Base-by-base conservation (phyloP, 495 filamentous ascomycete genomes). In the Aspergillus egyptiacus region DNA sequence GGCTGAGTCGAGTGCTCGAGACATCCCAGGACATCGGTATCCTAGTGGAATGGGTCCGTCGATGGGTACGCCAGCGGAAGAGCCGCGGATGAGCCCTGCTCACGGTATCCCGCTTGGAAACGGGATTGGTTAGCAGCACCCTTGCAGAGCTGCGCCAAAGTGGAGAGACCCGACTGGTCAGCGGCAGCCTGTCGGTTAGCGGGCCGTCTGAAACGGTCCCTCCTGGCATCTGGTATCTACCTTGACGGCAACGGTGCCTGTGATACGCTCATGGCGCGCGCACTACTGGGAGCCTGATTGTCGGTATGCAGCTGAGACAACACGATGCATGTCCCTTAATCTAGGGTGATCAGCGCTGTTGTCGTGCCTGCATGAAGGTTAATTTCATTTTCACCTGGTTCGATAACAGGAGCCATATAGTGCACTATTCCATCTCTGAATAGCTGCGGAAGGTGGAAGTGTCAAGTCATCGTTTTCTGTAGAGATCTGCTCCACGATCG, bases 11-110 rank as follows among this genome's bases (percentile, higher is more conserved):
- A 34, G 66, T 71, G 17, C 43, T 75, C n/a, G 70, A 72, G 56
- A 56, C 70, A 34, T 67, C 69, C 5, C 72, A 75, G 49, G 70
- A 84, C 62, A 54, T 85, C 15, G 78, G 80, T 5, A 72, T 77
- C 38, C 69, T 80, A 63, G 76, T 74, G n/a, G 79, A 84, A 66
- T 85, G 48, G 48, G 40, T 51, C 24, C 48, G 43, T 22, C 48
- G 34, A 48, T 66, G 62, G 67, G 45, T 56, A 49, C 63, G 58
- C 40, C 61, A 61, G 52, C 65, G 59, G 41, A 47, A 51, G 32
- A 48, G 33, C 37, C 48, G 55, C 23, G 55, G 51, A 57, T 47
- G 46, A 40, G 8, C 28, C 6, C 31, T 19, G 32, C 9, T 23
- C 35, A 20, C 30, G 35, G 46, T 23, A 27, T 33, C 34, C 32